Conservation (phyloP, 2,329 filamentous ascomycete species). For the Alternaria triticina region DNA sequence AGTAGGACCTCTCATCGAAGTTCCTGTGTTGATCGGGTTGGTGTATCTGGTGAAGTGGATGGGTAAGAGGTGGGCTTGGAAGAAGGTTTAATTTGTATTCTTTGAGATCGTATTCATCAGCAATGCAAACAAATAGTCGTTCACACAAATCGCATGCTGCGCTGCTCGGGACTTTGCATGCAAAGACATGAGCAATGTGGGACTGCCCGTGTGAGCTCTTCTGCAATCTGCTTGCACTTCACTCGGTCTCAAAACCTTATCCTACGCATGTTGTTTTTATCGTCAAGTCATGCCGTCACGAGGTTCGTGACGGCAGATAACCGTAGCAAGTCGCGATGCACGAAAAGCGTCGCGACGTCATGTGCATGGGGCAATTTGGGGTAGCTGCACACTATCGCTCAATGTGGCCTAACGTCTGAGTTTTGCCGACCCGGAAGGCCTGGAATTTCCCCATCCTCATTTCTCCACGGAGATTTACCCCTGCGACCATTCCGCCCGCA, state of each 20-base stretch:
- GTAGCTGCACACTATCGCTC: not conserved
- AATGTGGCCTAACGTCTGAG: not conserved
- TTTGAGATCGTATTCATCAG: not conserved
- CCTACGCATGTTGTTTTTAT: too few relatives aligned
- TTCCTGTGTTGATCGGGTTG: conserved; percentile 76
- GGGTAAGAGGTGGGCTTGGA: conserved; percentile 60
- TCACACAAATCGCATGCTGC: too few relatives aligned
- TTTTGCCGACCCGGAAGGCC: not conserved
- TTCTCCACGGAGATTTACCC: not conserved
- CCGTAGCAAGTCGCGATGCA: not conserved
- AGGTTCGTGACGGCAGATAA: too few relatives aligned
- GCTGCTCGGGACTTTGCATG: too few relatives aligned
- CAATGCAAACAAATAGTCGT: too few relatives aligned
- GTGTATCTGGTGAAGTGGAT: conserved; percentile 72
- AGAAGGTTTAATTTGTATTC: not conserved
- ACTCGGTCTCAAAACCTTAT: too few relatives aligned
- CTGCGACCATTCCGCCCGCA: not conserved
- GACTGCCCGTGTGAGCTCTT: too few relatives aligned
- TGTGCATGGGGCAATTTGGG: not conserved
- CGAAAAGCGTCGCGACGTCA: not conserved
- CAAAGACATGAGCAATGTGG: too few relatives aligned
- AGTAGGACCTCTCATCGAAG: conserved; percentile 80
- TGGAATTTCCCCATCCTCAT: not conserved
- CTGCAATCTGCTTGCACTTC: too few relatives aligned
- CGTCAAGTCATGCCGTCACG: too few relatives aligned